Evolutionary conservation across 73 alveolate genomes (phyloP).

Genomic region (Tetrahymena borealis): DNA sequence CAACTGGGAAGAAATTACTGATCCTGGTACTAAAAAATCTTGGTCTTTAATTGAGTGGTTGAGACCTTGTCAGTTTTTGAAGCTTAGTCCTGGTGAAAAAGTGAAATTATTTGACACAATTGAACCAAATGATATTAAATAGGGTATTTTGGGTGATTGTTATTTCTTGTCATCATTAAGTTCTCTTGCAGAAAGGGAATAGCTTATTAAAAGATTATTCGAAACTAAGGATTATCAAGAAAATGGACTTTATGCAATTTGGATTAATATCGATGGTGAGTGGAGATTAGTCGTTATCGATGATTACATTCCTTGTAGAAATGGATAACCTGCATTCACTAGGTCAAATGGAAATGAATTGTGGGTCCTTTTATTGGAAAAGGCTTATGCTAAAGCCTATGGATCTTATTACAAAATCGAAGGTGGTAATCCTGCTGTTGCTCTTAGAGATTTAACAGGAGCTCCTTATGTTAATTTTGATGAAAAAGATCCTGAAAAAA

Average conservation of each 20-base stretch:
- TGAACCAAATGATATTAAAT: constrained; percentile 60
- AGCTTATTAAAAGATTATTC: constrained; percentile 51
- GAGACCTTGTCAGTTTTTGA: not conserved
- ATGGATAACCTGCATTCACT: constrained; percentile 84
- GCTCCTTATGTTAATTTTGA: constrained; percentile 49
- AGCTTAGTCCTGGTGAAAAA: not conserved
- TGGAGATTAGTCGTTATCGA: constrained; percentile 79
- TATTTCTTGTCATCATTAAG: constrained; percentile 69
- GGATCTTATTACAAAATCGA: constrained; percentile 87
- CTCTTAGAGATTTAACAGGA: constrained; percentile 60
- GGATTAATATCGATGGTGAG: constrained; percentile 69
- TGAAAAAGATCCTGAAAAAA: constrained; percentile 38
- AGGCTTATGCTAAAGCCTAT: constrained; percentile 92
- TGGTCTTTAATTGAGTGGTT: not conserved
- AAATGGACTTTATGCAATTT: constrained; percentile 14
- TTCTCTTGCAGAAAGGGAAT: constrained; percentile 73
- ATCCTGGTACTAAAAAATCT: not conserved
- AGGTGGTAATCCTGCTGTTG: constrained; percentile 73
- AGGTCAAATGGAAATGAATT: constrained; percentile 79
- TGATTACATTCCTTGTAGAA: constrained; percentile 87
- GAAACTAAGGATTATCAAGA: constrained; percentile 51
- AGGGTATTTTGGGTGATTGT: constrained; percentile 80
- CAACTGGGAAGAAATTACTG: not conserved
- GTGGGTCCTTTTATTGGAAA: constrained; percentile 88
- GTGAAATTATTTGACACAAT: constrained; percentile 47